Evolutionary conservation across 2,329 filamentous ascomycete genomes (phyloP).

Genomic region (Aspergillus udagawae): DNA sequence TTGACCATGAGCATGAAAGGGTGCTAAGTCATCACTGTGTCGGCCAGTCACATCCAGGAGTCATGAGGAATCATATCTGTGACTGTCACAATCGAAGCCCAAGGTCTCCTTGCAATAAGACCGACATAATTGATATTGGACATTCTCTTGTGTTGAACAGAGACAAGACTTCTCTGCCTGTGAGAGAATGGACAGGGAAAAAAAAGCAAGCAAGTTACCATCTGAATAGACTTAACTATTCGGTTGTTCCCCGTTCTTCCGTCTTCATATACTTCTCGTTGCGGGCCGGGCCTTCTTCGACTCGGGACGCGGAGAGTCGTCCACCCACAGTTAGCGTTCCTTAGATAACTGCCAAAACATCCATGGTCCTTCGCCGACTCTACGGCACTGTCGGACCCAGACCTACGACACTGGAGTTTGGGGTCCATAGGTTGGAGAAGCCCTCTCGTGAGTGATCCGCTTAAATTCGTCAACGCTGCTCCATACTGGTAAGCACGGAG

Average conservation of each 20-base stretch:
- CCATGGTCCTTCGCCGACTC: not conserved
- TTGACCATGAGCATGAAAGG: not conserved
- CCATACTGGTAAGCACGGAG: no score
- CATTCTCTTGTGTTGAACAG: not conserved
- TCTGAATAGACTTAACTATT: not conserved
- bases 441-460: no score
- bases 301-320: not conserved
- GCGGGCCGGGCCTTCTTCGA: constrained; percentile 16
- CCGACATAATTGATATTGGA: not conserved
- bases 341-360: not conserved
- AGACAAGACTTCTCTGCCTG: not conserved
- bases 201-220: not conserved
- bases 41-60: no score
- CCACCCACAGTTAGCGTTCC: not conserved
- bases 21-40: not conserved
- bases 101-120: not conserved
- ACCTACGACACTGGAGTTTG: no score
- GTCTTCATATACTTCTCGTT: constrained; percentile 1
- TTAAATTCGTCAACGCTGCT: no score
- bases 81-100: no score
- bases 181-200: not conserved
- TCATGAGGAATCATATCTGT: no score
- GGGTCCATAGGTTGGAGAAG: no score
- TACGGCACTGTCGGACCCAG: not conserved
- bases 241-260: no score